A percentile compares a stretch with the other conserved stretches of the same genome.
Conservation (phyloP, 495 filamentous ascomycete genomes). For the Neurospora sp. region DNA sequence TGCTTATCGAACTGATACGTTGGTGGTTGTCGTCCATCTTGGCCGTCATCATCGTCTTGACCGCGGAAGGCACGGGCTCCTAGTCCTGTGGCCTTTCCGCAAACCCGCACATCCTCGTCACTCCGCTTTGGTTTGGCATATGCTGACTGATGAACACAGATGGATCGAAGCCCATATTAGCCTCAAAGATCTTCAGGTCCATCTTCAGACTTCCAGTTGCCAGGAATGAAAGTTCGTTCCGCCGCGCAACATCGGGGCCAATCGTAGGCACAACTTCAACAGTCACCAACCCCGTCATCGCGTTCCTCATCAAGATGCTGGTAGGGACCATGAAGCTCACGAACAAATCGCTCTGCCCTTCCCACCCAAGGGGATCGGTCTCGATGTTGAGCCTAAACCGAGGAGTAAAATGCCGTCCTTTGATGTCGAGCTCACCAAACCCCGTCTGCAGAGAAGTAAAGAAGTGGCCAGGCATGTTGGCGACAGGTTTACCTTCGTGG, state of each 20-base stretch:
- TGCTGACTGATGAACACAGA: not conserved
- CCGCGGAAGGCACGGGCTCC: not conserved
- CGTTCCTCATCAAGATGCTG: not conserved
- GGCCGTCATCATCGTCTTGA: not conserved
- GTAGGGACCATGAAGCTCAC: not conserved
- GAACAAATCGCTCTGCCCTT: not conserved
- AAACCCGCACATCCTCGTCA: not conserved
- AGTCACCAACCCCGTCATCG: not conserved
- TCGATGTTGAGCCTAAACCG: not conserved
- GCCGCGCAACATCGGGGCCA: not conserved
- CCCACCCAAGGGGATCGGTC: not conserved
- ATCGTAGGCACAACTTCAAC: not conserved
- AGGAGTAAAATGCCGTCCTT: not conserved
- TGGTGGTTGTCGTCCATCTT: not conserved
- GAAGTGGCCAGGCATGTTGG: not conserved
- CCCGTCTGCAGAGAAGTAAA: not conserved
- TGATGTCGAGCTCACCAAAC: not conserved
- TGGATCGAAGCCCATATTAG: not conserved
- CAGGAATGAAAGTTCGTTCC: not conserved
- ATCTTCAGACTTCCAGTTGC: not conserved
- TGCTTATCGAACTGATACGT: not conserved
- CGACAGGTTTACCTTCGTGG: not conserved
- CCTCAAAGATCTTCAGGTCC: not conserved
- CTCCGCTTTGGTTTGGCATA: not conserved
- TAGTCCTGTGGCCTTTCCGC: not conserved